These are phyloP conservation scores for Abrus pulchellus DNA, from an alignment of 306 rosid genomes.

Conservation along the genomic window DNA sequence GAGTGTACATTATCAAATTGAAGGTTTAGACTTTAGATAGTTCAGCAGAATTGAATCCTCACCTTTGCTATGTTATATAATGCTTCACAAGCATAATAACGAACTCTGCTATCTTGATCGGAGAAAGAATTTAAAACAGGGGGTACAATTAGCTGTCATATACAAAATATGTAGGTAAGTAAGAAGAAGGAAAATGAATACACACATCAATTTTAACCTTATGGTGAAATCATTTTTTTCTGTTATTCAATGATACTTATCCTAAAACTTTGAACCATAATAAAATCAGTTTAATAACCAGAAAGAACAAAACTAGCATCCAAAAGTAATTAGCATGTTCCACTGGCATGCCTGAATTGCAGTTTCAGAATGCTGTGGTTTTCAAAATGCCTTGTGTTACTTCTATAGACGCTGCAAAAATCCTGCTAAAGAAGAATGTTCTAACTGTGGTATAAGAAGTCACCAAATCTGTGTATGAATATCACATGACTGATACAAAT, in stretches of 20 bases:
- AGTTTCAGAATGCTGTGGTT: neutral
- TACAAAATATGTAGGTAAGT: constrained; percentile 45
- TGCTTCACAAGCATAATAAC: constrained; percentile 99
- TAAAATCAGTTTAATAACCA: constrained; percentile 1
- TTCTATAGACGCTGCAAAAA: neutral
- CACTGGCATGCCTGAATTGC: constrained; percentile 10
- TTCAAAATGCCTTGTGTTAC: neutral
- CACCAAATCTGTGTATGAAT: neutral
- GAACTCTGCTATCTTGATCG: constrained; percentile 99
- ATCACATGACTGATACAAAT: neutral
- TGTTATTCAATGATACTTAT: neutral
- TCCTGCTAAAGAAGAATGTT: neutral
- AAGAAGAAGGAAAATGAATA: constrained; percentile 20
- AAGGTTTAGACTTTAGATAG: constrained; percentile 33
- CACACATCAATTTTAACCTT: neutral
- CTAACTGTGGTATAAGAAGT: neutral
- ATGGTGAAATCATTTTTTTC: constrained; percentile 10
- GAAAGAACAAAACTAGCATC: constrained; percentile 15
- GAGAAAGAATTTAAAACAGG: constrained; percentile 90
- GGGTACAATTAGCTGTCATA: constrained; percentile 91
- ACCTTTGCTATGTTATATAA: constrained; percentile 98
- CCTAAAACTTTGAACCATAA: constrained; percentile 8
- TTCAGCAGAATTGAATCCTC: constrained; percentile 48
- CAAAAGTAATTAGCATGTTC: constrained; percentile 25
- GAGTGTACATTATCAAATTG: constrained; percentile 40